Evolutionary conservation across 2,329 filamentous ascomycete genomes (phyloP).

Genomic region (Aspergillus japonicus): DNA sequence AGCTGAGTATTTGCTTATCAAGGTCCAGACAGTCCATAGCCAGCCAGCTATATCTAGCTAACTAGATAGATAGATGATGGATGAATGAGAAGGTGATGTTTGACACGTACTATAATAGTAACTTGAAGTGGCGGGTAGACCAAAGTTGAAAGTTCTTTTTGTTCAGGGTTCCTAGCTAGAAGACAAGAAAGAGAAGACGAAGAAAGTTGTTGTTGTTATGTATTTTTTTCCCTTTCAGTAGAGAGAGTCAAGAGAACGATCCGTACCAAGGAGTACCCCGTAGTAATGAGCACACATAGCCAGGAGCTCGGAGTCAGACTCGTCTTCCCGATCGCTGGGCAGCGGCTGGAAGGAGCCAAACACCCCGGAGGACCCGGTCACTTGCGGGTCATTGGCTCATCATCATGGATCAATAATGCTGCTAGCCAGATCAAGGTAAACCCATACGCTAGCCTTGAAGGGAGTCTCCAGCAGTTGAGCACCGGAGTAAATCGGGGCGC

Average conservation of each 20-base stretch:
- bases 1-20: not conserved
- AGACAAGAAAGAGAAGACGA: not conserved
- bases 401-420: not conserved
- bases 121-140: too few relatives aligned
- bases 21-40: not conserved
- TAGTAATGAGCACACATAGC: slow-evolving; percentile 7
- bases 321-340: not conserved
- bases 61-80: not conserved
- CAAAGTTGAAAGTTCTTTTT: too few relatives aligned
- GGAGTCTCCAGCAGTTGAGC: slow-evolving; percentile 15
- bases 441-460: slow-evolving; percentile 5
- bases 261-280: slow-evolving; percentile 9
- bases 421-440: slow-evolving; percentile 1
- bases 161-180: too few relatives aligned
- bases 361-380: slow-evolving; percentile 3
- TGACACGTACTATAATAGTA: not conserved
- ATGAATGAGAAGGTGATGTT: too few relatives aligned
- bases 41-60: too few relatives aligned
- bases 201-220: not conserved
- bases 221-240: not conserved
- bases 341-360: not conserved
- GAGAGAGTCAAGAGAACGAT: not conserved
- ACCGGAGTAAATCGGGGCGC: slow-evolving; percentile 22
- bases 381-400: not conserved
- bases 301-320: not conserved